Base-by-base conservation (phyloP, 768 basidiomycete genomes). In the Panellus pusillus region DNA sequence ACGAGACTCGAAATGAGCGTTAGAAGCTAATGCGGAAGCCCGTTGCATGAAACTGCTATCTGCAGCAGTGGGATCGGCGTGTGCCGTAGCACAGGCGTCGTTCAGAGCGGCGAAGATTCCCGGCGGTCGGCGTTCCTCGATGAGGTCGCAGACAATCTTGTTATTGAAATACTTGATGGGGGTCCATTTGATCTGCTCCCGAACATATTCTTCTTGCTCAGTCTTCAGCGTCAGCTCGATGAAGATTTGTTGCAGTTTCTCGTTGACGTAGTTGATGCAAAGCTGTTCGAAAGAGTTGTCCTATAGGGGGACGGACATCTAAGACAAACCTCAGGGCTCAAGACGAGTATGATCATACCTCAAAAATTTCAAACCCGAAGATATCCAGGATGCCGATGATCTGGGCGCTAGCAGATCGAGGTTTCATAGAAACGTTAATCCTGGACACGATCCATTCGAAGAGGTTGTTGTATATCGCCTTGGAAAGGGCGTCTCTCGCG, bases 211-310 rank as follows among this genome's bases (percentile, higher is more conserved):
- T 68, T 99, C 97, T 70, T 99, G 97, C 67, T 99, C 97, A 15
- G 96, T 94, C 78, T 99, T 99, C 66, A 99, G 78, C 0, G 97
- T 99, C 45, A 99, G 79, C 70, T 99, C 95, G 65, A 99, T 99
- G 74, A 99, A 99, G 65, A 98, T 99, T 68, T 96, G 96, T 64
- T 99, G 96, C 20, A 99, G 81, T 73, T 99, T 99, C 73, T 99
- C 97, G 79, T 99, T 99, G 75, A 98, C 97, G 65, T 99, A 99
- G 77, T 99, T 99, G 80, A 99, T 99, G 75, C 97, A 99, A 17
- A 99, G 84, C 71, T 99, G 94, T 67, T 95, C 93, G 66, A 95
- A 94, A 5, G 92, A 93, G 70, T 96, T 96, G 69, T 94, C 91
- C 89, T 94, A 24, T 32, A 45, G 47, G 51, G 24, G 54, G 11